phyloP scores from a whole-genome alignment of 768 basidiomycete genomes.

The Pseudohyphozyma bogoriensis region DNA sequence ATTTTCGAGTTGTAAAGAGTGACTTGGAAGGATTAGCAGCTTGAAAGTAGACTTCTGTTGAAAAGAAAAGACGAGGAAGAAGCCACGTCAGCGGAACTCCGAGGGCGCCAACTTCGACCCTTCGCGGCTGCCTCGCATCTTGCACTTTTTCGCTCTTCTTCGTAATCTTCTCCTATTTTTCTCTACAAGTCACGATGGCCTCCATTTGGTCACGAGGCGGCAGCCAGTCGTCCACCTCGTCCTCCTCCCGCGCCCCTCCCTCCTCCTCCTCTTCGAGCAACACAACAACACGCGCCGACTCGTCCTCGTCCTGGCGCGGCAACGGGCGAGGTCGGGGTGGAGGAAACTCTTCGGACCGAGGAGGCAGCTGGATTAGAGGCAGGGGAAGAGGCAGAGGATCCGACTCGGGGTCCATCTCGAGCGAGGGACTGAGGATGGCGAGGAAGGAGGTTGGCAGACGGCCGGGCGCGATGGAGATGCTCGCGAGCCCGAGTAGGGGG shows the following conservation, averaged over 20 bases:
- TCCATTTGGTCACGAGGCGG: not conserved
- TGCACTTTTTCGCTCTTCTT: not conserved
- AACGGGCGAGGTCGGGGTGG: not conserved
- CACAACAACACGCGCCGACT: too few relatives aligned
- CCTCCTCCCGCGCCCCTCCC: too few relatives aligned
- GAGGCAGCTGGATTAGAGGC: not conserved
- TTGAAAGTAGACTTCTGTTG: too few relatives aligned
- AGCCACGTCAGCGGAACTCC: too few relatives aligned
- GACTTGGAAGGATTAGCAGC: too few relatives aligned
- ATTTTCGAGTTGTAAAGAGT: too few relatives aligned
- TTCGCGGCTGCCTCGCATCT: not conserved
- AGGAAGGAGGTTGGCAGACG: constrained; percentile 8
- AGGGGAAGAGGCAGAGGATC: not conserved
- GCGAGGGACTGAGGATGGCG: constrained; percentile 10
- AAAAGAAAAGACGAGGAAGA: too few relatives aligned
- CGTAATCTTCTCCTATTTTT: not conserved
- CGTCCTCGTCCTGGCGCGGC: not conserved
- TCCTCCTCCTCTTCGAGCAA: too few relatives aligned
- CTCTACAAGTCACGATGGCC: not conserved
- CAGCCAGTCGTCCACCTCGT: not conserved
- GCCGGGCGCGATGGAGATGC: constrained; percentile 14
- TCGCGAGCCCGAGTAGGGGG: constrained; percentile 16
- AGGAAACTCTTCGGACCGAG: not conserved
- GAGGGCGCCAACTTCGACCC: too few relatives aligned
- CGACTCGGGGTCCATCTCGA: not conserved